Conservation (phyloP, 768 basidiomycete genomes). For the Suillus discolor region DNA sequence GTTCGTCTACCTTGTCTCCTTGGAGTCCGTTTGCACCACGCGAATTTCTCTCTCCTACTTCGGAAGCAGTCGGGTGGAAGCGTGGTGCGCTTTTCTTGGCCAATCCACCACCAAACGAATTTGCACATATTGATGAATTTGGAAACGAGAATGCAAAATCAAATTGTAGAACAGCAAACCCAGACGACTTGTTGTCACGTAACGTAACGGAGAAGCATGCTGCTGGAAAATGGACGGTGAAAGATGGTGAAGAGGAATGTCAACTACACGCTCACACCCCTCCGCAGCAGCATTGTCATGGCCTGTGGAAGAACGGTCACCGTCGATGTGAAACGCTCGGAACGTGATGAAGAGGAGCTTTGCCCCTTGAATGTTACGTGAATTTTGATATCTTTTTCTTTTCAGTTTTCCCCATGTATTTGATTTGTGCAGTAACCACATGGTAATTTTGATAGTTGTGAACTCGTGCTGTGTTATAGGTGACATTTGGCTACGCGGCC, state of each 20-base stretch:
- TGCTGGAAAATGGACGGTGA: background rate
- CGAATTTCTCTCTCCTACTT: background rate
- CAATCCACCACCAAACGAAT: slow-evolving; percentile 18
- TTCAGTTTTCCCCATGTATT: background rate
- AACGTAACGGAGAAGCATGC: background rate
- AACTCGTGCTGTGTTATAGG: background rate
- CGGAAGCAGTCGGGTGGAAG: slow-evolving; percentile 14
- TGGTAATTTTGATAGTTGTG: background rate
- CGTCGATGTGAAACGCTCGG: background rate
- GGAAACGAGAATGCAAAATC: slow-evolving; percentile 7
- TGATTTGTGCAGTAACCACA: background rate
- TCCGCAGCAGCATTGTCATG: background rate
- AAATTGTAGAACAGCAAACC: too few relatives aligned
- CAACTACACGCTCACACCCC: background rate
- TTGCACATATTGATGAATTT: slow-evolving; percentile 10
- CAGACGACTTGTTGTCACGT: background rate
- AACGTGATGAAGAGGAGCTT: background rate
- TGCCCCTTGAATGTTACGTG: background rate
- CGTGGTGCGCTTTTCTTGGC: slow-evolving; percentile 17
- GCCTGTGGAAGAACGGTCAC: background rate
- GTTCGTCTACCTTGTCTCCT: background rate
- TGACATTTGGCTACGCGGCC: background rate
- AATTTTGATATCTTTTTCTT: background rate
- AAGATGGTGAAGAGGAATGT: background rate
- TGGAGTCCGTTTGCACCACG: slow-evolving; percentile 2